These are phyloP conservation scores for Mycena amicta DNA, from an alignment of 768 basidiomycete species.

Conservation along the genomic window DNA sequence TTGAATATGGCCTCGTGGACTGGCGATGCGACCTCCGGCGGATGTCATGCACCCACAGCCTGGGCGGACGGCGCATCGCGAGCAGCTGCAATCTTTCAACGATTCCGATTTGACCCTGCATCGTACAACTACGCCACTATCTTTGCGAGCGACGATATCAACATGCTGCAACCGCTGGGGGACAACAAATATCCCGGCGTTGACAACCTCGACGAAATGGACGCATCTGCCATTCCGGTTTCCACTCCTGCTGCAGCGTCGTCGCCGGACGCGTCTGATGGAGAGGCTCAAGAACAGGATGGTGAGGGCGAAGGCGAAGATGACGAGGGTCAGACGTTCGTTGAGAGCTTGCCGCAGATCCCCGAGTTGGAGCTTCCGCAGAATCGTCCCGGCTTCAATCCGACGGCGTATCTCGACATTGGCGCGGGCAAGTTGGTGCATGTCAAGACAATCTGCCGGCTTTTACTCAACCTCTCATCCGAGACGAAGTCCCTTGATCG, in stretches of 20 bases:
- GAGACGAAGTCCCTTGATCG: slow-evolving; percentile 8
- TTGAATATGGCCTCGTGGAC: slow-evolving; percentile 2
- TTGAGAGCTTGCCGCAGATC: slow-evolving; percentile 30
- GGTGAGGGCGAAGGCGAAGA: slow-evolving; percentile 9
- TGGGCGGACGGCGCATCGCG: not conserved
- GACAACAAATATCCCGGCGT: slow-evolving; percentile 10
- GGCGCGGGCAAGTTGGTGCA: slow-evolving; percentile 9
- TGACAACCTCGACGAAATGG: not conserved
- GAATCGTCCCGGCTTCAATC: slow-evolving; percentile 4
- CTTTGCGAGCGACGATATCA: not conserved
- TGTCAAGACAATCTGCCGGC: slow-evolving; percentile 5
- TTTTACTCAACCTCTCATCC: slow-evolving; percentile 2
- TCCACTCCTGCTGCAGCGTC: not conserved
- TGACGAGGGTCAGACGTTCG: slow-evolving; percentile 27
- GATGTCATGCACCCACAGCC: not conserved
- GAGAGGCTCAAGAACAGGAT: slow-evolving; percentile 10
- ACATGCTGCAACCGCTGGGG: slow-evolving; percentile 9
- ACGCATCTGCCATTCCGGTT: not conserved
- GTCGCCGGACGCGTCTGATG: not conserved
- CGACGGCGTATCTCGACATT: slow-evolving; percentile 1
- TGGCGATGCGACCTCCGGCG: not conserved
- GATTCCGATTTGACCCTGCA: not conserved
- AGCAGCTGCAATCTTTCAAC: not conserved
- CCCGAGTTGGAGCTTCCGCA: slow-evolving; percentile 7
- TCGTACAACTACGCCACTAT: not conserved